phyloP scores from a whole-genome alignment of 495 filamentous ascomycete species.

The Neurospora sp. region DNA sequence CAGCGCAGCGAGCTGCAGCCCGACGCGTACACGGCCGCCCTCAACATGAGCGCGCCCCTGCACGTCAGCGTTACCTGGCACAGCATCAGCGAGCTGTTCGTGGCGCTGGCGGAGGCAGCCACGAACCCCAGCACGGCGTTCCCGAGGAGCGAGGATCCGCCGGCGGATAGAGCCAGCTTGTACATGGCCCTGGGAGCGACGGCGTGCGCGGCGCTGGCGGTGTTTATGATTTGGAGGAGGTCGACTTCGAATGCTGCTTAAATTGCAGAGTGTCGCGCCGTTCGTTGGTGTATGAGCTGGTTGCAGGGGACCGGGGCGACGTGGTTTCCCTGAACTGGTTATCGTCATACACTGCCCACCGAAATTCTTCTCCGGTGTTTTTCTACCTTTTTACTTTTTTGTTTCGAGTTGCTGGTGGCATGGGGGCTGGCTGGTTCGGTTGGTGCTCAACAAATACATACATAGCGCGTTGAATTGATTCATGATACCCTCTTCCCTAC shows the following conservation, averaged over 20 bases:
- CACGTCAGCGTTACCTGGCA: slow-evolving; percentile 92
- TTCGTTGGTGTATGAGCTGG: background rate
- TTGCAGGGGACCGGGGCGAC: background rate
- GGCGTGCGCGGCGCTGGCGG: slow-evolving; percentile 69
- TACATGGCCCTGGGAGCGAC: slow-evolving; percentile 79
- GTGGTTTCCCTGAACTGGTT: background rate
- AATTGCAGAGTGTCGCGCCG: background rate
- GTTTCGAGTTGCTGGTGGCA: background rate
- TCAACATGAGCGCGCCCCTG: slow-evolving; percentile 76
- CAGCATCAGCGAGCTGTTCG: slow-evolving; percentile 85
- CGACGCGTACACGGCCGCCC: slow-evolving; percentile 72
- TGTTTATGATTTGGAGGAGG: slow-evolving; percentile 57
- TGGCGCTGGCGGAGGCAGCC: slow-evolving; percentile 75
- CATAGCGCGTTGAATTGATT: background rate
- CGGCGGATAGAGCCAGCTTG: slow-evolving; percentile 68
- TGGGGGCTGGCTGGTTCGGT: background rate
- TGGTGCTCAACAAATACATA: background rate
- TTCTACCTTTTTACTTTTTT: background rate
- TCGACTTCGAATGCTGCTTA: slow-evolving; percentile 26
- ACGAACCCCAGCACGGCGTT: slow-evolving; percentile 80
- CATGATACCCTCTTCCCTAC: background rate
- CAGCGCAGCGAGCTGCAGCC: slow-evolving; percentile 86
- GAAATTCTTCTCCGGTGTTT: background rate
- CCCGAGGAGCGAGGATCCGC: slow-evolving; percentile 75
- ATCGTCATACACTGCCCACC: background rate